Evolutionary conservation across 2,329 filamentous ascomycete genomes (phyloP), one percentile per base, ranked within the genome.

Genomic region (Pestalotiopsis sp.): DNA sequence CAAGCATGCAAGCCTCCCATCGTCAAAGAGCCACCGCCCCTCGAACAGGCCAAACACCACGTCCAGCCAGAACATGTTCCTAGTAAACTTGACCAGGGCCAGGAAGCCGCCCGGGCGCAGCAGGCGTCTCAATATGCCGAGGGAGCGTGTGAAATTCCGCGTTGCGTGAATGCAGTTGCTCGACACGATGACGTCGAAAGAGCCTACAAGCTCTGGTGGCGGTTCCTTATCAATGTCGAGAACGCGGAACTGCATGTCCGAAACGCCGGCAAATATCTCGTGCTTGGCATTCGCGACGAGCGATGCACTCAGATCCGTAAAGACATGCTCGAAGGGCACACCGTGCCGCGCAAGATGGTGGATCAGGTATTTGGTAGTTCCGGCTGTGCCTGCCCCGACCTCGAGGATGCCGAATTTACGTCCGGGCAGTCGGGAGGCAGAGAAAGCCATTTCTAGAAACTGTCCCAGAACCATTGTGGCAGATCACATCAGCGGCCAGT

Each of bases 291-390:
- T 66, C 4, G 72, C 73, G 69, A 82, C 78, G 0, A 82, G 72
- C 0, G 77, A 76, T 0, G 75, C 58, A 0, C 82, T 80, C 3
- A 85, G 56, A 58, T 85, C 83, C 2, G 82, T 83, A 68, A 84
- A 81, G 0, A 78, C 81, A 66, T 84, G 84, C 9, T 77, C 70
- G 23, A 83, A 73, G 0, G 73, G 69, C 2, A 79, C 68, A 12
- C 71, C 71, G 0, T 68, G 66, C 1, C 36, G 14, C 0, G 68
- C 68, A 4, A 85, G 73, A 0, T 66, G 41, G 0, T 74, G 68
- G 1, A 81, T 66, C 1, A 84, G 41, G 6, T n/a, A n/a, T 14
- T 45, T 45, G 13, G 41, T 45, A 7, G 41, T 45, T 3, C 0
- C 41, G 14, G 13, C 41, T 45, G 41, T 45, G 41, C 41, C 41